Evolutionary conservation across 805 yeast genomes (phyloP), one percentile per base, ranked within the genome.

Genomic region (Limtongia smithiae): DNA sequence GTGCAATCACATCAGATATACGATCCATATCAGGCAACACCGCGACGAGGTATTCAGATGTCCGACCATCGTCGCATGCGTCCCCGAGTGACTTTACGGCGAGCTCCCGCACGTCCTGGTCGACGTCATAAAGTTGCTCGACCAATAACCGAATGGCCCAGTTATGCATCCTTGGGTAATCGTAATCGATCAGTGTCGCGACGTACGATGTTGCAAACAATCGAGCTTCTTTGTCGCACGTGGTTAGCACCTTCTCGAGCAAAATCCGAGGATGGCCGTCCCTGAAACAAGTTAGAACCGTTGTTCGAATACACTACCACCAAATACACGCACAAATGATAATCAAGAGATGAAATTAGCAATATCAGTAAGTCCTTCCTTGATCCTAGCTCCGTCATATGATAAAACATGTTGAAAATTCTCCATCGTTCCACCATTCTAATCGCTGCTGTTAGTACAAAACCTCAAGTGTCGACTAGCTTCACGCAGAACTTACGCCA

Each of bases 391-490:
- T 75, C 75, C 15, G 85, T 73, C 46, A 89, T 77, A 59, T 86
- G 86, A 59, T 84, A 82, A 44, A 89, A 71, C 67, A 86, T 81
- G 49, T 83, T 89, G 67, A 87, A 86, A 51, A 91, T 75, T 59
- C 89, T 84, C 93, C 95, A 86, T 54, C 85, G 81, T 43, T 81
- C 84, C 50, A 93, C 64, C 58, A 91, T 71, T n/a, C n/a, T n/a
- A n/a, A n/a, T n/a, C n/a, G n/a, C n/a, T n/a, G n/a, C n/a, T n/a
- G n/a, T n/a, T n/a, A n/a, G n/a, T n/a, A n/a, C n/a, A n/a, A n/a
- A n/a, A n/a, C n/a, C n/a, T n/a, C n/a, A n/a, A n/a, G n/a, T n/a
- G n/a, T n/a, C n/a, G n/a, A n/a, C n/a, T n/a, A n/a, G n/a, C n/a
- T n/a, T n/a, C n/a, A n/a, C n/a, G n/a, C n/a, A n/a, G n/a, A n/a